Percentiles rank a stretch among this genome's conserved stretches.
phyloP scores from a whole-genome alignment of 805 yeast genomes.

The Suhomyces vadensis region DNA sequence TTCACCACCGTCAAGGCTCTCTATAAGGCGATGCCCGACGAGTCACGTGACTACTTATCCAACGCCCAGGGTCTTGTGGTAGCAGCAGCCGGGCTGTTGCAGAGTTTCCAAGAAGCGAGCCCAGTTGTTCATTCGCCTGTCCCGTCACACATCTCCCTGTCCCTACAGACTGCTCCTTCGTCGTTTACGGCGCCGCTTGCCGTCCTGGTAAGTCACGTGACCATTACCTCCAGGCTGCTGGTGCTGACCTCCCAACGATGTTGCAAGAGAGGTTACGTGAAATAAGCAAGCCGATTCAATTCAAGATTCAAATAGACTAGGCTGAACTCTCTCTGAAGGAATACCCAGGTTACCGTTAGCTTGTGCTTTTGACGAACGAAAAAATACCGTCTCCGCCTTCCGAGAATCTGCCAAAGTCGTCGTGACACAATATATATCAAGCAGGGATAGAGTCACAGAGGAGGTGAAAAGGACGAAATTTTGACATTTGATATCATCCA shows the following conservation, averaged over 20 bases:
- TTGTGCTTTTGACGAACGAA: not conserved
- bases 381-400: not conserved
- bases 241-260: too few species aligned
- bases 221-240: too few species aligned
- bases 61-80: too few species aligned
- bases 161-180: too few species aligned
- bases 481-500: not conserved
- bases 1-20: not conserved
- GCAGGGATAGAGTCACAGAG: not conserved
- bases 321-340: not conserved
- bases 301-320: not conserved
- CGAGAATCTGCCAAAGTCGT: not conserved
- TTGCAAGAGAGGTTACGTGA: too few species aligned
- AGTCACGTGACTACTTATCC: not conserved
- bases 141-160: too few species aligned
- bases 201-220: too few species aligned
- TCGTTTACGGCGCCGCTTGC: too few species aligned
- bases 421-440: not conserved
- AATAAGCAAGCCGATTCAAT: too few species aligned
- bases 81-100: too few species aligned
- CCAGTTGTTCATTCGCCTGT: too few species aligned
- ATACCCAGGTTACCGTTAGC: not conserved
- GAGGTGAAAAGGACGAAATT: not conserved
- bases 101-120: too few species aligned
- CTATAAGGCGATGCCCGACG: not conserved